Evolutionary conservation across 805 yeast species (phyloP), one percentile per base, ranked within the genome.

Genomic region (Spathaspora sp.): DNA sequence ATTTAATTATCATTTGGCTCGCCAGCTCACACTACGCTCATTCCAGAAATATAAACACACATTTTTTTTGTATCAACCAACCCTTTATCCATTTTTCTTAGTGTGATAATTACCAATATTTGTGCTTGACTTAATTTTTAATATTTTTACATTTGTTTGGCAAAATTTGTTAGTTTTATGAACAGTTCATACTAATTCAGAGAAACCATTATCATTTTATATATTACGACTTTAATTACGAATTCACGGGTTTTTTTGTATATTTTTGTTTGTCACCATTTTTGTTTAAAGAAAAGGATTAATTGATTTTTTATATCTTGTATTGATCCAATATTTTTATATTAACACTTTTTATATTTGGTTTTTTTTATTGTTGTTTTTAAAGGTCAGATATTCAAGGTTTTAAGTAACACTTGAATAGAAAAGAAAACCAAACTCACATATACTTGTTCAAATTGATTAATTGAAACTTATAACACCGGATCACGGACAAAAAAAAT

Each of bases 191-290:
- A 47, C 23, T n/a, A 47, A 47, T 20, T 19, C 35, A 26, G 19
- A 46, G 39, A 29, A 17, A 17, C 29, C 42, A 26, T 42, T 42
- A 42, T 42, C 18, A 16, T 39, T 39, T 19, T 42, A 18, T 19
- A 42, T 42, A 16, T 42, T 20, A 20, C 44, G 23, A 20, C 14
- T 42, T 23, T 35, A n/a, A 35, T 35, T 35, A 35, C 40, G 40
- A 35, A 35, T 35, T 35, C 40, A 35, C 40, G 40, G 38, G 40
- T 44, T 44, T 44, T 44, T 44, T 23, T 44, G 28, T 31, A 29
- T 26, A 17, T n/a, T 44, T 23, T 18, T 23, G 19, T 43, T 20
- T 42, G 29, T 42, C 44, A 42, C 26, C n/a, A 42, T 42, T 42
- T 42, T 42, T 42, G n/a, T 42, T 20, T 23, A 20, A 42, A 16